Percentiles rank a stretch among this genome's conserved stretches.
Evolutionary conservation across 2,329 filamentous ascomycete genomes (phyloP).

Genomic region (Diaporthe aspalathi): DNA sequence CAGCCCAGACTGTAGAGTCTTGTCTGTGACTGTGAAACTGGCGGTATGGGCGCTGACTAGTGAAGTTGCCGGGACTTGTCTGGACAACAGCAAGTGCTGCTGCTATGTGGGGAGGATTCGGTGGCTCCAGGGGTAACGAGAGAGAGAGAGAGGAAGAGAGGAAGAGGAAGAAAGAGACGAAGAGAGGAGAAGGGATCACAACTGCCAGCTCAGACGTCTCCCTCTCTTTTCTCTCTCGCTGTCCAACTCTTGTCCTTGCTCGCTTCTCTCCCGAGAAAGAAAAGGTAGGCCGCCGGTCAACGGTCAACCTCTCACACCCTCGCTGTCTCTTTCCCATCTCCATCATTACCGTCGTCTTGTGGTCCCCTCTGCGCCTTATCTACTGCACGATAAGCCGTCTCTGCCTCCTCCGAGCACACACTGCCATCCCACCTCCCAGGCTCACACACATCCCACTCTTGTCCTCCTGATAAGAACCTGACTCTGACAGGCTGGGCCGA

Average conservation of each 20-base stretch:
- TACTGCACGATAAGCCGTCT: constrained; percentile 25
- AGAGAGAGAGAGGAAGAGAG: too few relatives aligned
- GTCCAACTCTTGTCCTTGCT: too few relatives aligned
- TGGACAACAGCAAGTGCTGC: constrained; percentile 25
- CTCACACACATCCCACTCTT: not conserved
- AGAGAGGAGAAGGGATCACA: not conserved
- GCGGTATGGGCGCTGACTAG: constrained; percentile 22
- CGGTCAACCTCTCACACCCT: constrained; percentile 12
- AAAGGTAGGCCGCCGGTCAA: not conserved
- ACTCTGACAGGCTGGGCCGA: not conserved
- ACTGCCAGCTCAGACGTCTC: not conserved
- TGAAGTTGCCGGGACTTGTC: not conserved
- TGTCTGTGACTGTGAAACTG: not conserved
- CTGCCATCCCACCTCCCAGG: constrained; percentile 1
- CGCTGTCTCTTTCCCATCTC: not conserved
- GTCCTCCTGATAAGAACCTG: constrained; percentile 17
- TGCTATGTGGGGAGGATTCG: not conserved
- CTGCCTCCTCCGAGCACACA: not conserved
- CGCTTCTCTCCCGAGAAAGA: not conserved
- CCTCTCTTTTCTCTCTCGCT: not conserved
- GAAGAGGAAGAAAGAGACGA: not conserved
- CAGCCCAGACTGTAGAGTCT: not conserved
- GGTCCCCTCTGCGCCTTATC: constrained; percentile 25
- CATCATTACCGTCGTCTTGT: not conserved
- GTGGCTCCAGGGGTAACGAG: not conserved